phyloP scores from a whole-genome alignment of 148 eudicot species.

The Camellia lanceoleosa region DNA sequence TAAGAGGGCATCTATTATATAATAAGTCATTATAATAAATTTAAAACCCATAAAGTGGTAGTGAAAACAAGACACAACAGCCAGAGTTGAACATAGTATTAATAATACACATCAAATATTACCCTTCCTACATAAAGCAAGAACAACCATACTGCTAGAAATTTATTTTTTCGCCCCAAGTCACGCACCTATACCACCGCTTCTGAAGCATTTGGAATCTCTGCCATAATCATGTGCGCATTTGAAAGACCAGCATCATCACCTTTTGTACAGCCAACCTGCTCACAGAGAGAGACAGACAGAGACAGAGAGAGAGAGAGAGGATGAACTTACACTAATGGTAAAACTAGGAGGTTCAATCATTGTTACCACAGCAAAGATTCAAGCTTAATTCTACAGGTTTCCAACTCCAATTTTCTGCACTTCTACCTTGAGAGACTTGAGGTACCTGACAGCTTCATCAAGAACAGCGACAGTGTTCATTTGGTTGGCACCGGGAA shows the following conservation, averaged over 20 bases:
- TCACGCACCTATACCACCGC: neutral
- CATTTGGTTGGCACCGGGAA: constrained; percentile 62
- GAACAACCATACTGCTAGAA: neutral
- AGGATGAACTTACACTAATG: neutral
- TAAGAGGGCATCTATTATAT: neutral
- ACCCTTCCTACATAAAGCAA: constrained; percentile 13
- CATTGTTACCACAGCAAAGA: neutral
- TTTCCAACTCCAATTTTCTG: constrained; percentile 46
- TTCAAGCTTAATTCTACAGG: constrained; percentile 13
- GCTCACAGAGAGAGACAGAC: constrained; percentile 3
- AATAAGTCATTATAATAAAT: neutral
- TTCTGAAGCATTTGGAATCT: constrained; percentile 1
- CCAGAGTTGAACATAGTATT: neutral
- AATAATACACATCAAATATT: neutral
- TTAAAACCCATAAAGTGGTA: neutral
- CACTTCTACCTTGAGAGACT: constrained; percentile 53
- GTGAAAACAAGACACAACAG: neutral
- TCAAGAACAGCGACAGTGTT: constrained; percentile 56
- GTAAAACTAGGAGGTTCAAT: neutral
- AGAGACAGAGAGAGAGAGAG: constrained; percentile 7
- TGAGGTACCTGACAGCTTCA: constrained; percentile 67
- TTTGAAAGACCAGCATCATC: neutral
- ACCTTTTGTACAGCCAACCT: constrained; percentile 2
- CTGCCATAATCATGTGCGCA: neutral
- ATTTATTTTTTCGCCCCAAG: neutral